Conservation (phyloP, 441 rosid species). For the Kokia cookei region DNA sequence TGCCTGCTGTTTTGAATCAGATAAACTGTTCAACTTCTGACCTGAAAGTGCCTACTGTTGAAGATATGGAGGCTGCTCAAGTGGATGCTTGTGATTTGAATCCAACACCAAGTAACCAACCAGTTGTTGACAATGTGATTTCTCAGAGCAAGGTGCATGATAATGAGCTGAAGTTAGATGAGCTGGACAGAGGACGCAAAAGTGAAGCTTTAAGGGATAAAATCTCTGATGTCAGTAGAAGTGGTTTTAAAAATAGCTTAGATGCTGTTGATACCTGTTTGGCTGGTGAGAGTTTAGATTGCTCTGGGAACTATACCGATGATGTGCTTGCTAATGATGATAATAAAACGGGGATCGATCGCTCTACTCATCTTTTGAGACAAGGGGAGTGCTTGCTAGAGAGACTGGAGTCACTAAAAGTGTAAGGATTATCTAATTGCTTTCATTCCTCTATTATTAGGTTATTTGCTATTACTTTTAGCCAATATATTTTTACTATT, state of each 20-base stretch:
- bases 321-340: conserved; percentile 26
- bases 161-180: conserved; percentile 23
- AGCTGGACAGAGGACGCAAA: conserved; percentile 24
- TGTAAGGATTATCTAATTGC: conserved; percentile 39
- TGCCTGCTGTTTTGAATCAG: conserved; percentile 51
- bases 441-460: conserved; percentile 3
- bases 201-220: conserved; percentile 22
- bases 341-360: conserved; percentile 27
- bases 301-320: conserved; percentile 12
- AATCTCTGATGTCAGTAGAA: conserved; percentile 26
- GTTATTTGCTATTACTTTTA: neutral
- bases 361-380: conserved; percentile 42
- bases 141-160: conserved; percentile 27
- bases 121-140: conserved; percentile 20
- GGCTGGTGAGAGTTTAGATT: conserved; percentile 20
- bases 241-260: conserved; percentile 21
- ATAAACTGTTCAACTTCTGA: conserved; percentile 23
- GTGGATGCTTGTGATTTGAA: conserved; percentile 20
- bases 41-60: conserved; percentile 21
- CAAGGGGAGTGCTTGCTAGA: conserved; percentile 60
- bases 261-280: conserved; percentile 22
- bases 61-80: conserved; percentile 25
- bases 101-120: conserved; percentile 19
- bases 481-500: neutral
- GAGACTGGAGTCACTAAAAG: conserved; percentile 64